Evolutionary conservation across 2,329 filamentous ascomycete species (phyloP), one percentile per base, ranked within the genome.

Genomic region (Cercospora zeina): DNA sequence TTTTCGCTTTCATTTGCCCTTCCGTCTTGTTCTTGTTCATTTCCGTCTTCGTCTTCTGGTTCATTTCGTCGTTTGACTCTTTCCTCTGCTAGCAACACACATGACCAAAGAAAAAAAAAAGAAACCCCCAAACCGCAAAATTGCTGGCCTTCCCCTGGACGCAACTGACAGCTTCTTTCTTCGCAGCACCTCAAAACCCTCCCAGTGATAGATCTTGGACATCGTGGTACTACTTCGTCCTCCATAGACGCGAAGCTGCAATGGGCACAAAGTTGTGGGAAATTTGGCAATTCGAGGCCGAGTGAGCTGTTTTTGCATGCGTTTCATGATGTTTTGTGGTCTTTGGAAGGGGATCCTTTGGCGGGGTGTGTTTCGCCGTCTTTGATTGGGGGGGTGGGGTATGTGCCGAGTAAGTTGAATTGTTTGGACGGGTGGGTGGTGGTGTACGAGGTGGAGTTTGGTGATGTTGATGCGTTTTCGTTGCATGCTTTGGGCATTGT

Each of bases 251-350:
- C 58, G n/a, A n/a, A n/a, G 31, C 71, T 89, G 27, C 74, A 83
- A 39, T 80, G 77, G 49, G 86, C 87, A 1, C 75, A 77, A 7
- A 71, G 80, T 59, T 91, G 88, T 71, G 89, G 89, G 1, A 85
- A 83, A 57, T 93, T 89, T 84, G 88, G 87, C 0, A 71, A 80
- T 0, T 80, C 81, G 1, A 62, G 79, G 56, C 90, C 89, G 0
- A 89, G 87, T 65, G 81, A 86, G 14, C 75, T 92, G 0, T 93
- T 93, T 71, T 75, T 91, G 5, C 80, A 79, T 70, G 85, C 89
- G 11, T 91, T 87, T 66, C 83, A 88, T 59, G 87, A 90, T 74
- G 82, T 86, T 0, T 74, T 91, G 0, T 77, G 77, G 56, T 81
- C 83, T 3, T 72, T 88, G 0, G 78, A 85, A 3, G 74, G 80